Evolutionary conservation across 495 filamentous ascomycete genomes (phyloP), one percentile per base, ranked within the genome.

Genomic region (Acidomyces sp.): DNA sequence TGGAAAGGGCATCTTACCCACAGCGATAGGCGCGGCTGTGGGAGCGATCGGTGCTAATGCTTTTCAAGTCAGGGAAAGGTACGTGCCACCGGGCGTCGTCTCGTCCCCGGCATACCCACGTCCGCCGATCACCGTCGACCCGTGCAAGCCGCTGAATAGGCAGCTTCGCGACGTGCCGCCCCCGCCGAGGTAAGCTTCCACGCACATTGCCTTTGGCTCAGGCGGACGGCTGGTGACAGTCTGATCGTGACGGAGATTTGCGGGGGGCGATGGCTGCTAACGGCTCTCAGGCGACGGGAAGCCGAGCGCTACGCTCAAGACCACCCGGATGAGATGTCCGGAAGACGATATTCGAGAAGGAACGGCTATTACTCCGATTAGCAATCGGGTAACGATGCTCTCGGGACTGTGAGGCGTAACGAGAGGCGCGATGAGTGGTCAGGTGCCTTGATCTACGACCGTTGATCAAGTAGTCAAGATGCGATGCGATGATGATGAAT

Each of bases 41-140:
- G 48, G 48, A 12, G 38, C 37, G 36, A 17, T 48, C 2, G 45
- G 33, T 27, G 48, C 44, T 29, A 34, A 46, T 30, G 37, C 26
- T n/a, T 39, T 24, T 17, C 38, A 47, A 45, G 42, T 35, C 23
- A 45, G 42, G 25, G 34, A 38, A 24, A 15, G 42, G 25, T 45
- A 45, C 34, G 4, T 43, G 29, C 40, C 40, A 18, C 16, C 40
- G 1, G 37, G 37, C 6, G 26, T 13, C 26, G 26, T 29, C 26
- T 9, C 33, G 33, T 2, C n/a, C 3, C n/a, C 33, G 13, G 19
- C 33, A 3, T 20, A 4, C 33, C 11, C 33, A 5, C 19, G 17
- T 16, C 27, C 26, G 10, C 13, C 29, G 9, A 34, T 32, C 19
- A 41, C 13, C 28, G 32, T 43, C 5, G 41, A 43, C 23, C 41